A percentile compares a stretch with the other conserved stretches of the same genome.
Evolutionary conservation across 208 protist species (phyloP).

Genomic region (Leishmania martiniquensis): DNA sequence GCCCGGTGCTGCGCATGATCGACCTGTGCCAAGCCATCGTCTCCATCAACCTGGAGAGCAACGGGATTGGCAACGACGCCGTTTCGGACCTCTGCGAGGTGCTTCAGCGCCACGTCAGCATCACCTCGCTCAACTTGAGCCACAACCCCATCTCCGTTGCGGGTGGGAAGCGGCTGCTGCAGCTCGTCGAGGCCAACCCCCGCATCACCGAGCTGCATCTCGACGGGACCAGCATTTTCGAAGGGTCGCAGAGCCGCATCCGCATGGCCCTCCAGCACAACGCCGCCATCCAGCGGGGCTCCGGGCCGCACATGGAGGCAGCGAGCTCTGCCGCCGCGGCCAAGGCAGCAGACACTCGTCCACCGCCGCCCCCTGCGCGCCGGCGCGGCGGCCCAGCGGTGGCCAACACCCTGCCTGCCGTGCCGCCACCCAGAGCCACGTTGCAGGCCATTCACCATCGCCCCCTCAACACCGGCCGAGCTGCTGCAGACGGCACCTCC

Average conservation of each 20-base stretch:
- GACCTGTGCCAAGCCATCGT: conserved; percentile 77
- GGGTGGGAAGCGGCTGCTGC: conserved; percentile 75
- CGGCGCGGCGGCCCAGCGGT: not conserved
- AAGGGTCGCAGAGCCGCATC: conserved; percentile 73
- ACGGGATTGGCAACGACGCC: conserved; percentile 85
- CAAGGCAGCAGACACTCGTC: not conserved
- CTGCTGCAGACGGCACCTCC: not conserved
- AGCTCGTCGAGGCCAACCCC: conserved; percentile 72
- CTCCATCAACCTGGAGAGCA: conserved; percentile 74
- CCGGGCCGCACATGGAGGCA: conserved; percentile 22
- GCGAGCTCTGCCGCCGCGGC: not conserved
- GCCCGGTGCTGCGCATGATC: conserved; percentile 85
- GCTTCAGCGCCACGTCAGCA: conserved; percentile 68
- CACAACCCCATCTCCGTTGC: conserved; percentile 82
- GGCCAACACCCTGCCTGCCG: not conserved
- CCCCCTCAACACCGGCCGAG: not conserved
- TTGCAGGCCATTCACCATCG: conserved; percentile 20
- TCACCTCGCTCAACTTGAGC: conserved; percentile 68
- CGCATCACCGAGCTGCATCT: conserved; percentile 75
- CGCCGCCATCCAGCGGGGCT: conserved; percentile 10
- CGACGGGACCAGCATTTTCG: conserved; percentile 79
- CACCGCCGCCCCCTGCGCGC: not conserved
- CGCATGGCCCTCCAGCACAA: conserved; percentile 49
- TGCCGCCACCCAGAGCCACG: conserved; percentile 16
- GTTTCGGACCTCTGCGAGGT: conserved; percentile 68